These are phyloP conservation scores for Colletotrichum tanaceti DNA, from an alignment of 2,329 filamentous ascomycete genomes.

Conservation along the genomic window DNA sequence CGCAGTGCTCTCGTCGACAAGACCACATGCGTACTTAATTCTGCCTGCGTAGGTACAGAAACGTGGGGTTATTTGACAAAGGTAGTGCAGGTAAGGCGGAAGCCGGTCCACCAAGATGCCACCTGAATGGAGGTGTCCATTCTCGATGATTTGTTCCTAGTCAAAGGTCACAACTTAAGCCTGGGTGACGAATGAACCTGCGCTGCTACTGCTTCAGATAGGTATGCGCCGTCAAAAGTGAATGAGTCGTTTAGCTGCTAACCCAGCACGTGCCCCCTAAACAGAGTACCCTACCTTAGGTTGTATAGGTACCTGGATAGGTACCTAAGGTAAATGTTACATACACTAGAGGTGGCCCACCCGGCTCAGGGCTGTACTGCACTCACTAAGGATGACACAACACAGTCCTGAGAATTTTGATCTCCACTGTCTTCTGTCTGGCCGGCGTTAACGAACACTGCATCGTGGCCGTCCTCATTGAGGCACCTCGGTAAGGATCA, in stretches of 20 bases:
- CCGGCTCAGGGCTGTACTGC: too few relatives aligned
- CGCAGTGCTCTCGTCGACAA: not conserved
- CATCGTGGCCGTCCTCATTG: too few relatives aligned
- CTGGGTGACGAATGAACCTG: not conserved
- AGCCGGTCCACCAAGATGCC: not conserved
- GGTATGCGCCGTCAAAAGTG: not conserved
- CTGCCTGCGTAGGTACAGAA: not conserved
- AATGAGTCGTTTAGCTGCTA: not conserved
- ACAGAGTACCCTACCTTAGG: too few relatives aligned
- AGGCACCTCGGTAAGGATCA: too few relatives aligned
- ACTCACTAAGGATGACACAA: too few relatives aligned
- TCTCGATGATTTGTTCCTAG: not conserved
- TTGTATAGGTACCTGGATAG: too few relatives aligned
- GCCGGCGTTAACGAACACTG: too few relatives aligned
- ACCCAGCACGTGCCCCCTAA: not conserved
- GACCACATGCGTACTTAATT: constrained; percentile 8
- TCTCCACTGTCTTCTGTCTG: too few relatives aligned
- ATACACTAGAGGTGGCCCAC: too few relatives aligned
- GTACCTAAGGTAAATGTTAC: too few relatives aligned
- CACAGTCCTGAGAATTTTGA: too few relatives aligned
- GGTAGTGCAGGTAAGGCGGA: constrained; percentile 16
- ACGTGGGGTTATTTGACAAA: constrained; percentile 11
- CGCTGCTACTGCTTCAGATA: not conserved
- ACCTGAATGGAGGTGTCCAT: not conserved
- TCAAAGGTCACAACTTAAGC: not conserved